phyloP scores from a whole-genome alignment of 306 rosid genomes.

The Begonia masoniana region DNA sequence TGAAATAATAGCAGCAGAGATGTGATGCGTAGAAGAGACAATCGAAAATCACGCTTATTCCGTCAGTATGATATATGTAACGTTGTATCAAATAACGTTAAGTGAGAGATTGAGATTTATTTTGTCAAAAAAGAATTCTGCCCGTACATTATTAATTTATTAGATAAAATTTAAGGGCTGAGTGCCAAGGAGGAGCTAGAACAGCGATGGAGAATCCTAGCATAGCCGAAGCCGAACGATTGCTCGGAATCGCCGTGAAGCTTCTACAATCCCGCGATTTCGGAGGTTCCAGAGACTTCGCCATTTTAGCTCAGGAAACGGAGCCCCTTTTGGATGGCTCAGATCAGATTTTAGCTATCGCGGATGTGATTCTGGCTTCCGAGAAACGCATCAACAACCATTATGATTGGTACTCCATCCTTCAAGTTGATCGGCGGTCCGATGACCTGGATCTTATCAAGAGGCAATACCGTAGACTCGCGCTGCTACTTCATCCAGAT shows the following conservation, averaged over 20 bases:
- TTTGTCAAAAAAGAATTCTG: no score
- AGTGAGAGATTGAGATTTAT: no score
- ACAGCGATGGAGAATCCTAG: constrained; percentile 19
- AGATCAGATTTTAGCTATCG: constrained; percentile 80
- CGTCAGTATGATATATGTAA: no score
- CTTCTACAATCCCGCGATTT: constrained; percentile 64
- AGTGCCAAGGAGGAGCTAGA: no score
- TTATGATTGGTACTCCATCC: constrained; percentile 73
- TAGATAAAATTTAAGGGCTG: no score
- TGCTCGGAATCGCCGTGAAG: constrained; percentile 70
- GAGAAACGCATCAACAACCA: constrained; percentile 45
- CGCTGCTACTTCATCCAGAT: constrained; percentile 76
- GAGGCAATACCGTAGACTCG: constrained; percentile 62
- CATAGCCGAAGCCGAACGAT: constrained; percentile 66
- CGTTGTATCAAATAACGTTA: no score
- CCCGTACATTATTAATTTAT: no score
- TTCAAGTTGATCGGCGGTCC: constrained; percentile 46
- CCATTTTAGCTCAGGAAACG: constrained; percentile 75
- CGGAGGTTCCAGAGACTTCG: constrained; percentile 53
- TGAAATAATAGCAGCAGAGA: no score
- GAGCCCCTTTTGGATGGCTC: constrained; percentile 83
- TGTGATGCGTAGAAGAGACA: no score
- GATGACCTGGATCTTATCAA: constrained; percentile 47
- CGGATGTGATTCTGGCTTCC: constrained; percentile 58
- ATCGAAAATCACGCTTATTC: no score